A percentile compares a stretch with the other conserved stretches of the same genome.
Evolutionary conservation across 305 asterid species (phyloP).

Genomic region (Solanum hybrid): DNA sequence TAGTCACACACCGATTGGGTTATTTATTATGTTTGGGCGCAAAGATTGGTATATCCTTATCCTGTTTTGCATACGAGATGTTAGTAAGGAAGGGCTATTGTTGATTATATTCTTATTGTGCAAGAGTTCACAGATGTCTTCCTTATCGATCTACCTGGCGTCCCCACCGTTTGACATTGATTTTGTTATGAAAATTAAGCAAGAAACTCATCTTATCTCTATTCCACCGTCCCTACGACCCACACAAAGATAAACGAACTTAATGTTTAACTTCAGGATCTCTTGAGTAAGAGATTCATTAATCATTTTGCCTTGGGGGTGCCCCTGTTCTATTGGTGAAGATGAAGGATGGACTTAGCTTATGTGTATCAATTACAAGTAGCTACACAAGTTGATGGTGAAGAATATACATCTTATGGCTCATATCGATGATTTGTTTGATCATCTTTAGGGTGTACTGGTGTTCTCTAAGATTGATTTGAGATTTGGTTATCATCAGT

Average conservation of each 20-base stretch:
- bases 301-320: background rate
- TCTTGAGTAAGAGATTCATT: background rate
- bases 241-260: background rate
- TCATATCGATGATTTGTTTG: no score
- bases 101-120: background rate
- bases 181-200: no score
- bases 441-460: no score
- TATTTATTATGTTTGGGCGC: background rate
- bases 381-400: background rate
- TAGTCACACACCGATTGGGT: background rate
- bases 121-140: background rate
- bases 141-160: background rate
- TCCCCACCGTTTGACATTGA: background rate
- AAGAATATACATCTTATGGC: background rate
- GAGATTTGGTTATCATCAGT: no score
- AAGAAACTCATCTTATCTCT: no score
- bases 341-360: background rate
- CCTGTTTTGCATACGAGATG: background rate
- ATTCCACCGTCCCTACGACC: no score
- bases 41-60: background rate
- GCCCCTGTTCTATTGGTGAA: background rate
- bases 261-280: background rate
- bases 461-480: no score
- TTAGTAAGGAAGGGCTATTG: background rate
- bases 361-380: background rate